Base-by-base conservation (phyloP, 768 basidiomycete species). In the Boletus rubescentipes region DNA sequence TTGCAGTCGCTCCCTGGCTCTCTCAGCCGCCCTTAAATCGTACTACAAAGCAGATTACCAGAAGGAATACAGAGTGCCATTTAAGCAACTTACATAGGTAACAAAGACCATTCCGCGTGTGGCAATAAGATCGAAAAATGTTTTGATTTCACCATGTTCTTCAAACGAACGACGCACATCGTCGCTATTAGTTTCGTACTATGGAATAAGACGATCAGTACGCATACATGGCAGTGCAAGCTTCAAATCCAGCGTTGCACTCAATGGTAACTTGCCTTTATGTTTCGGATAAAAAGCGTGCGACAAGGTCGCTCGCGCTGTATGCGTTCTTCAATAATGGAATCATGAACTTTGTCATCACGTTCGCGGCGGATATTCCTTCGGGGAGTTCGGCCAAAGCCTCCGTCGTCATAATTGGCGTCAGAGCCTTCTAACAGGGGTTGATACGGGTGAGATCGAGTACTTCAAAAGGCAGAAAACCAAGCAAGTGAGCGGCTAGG, bases 21-120 rank as follows among this genome's bases (percentile, higher is more conserved):
- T 80, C 73, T 98, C 91, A 38, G 97, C 96, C 46, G 93, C 91
- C 55, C 97, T 84, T 15, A 97, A 72, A 71, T 99, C 97, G 69
- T 74, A 98, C 97, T 99, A 64, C 15, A 45, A 30, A 31, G n/a
- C 53, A 8, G 1, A 2, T 32, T 48, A 47, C 62, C 46, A 61
- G 55, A n/a, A 41, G 57, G 60, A 70, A 11, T 46, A 16, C 14
- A 34, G 23, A 21, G n/a, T 21, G 9, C 16, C 35, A 46, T 41
- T 51, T 9, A 35, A 21, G 35, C 41, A 45, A 83, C 96, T 82
- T 75, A 98, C 97, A 70, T 92, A 99, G 44, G 96, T 99, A 41
- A 98, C 89, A 71, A 99, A 99, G 14, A 98, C 89, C 91, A 99
- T 97, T n/a, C 97, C 97, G 55, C 97, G 81, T 11, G 90, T 95